These are phyloP conservation scores for Solanum chiquidenum DNA, from an alignment of 257 asterid genomes.

Conservation along the genomic window DNA sequence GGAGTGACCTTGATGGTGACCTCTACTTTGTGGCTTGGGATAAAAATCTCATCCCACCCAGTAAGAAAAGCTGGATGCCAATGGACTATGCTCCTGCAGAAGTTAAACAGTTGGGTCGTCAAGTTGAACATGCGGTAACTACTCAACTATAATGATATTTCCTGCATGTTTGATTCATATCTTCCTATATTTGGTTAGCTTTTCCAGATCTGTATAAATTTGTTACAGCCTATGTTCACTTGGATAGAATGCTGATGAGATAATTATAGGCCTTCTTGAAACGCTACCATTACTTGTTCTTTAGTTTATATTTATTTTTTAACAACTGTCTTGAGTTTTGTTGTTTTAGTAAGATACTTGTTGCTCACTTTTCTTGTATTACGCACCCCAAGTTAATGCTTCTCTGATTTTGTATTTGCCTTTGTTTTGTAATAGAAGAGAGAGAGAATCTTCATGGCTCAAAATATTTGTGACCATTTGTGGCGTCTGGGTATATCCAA, in stretches of 20 bases:
- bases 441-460: not conserved
- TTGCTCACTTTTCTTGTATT: not conserved
- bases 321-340: not conserved
- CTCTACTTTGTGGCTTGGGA: conserved; percentile 95
- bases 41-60: conserved; percentile 77
- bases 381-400: not conserved
- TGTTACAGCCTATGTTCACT: not conserved
- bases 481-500: not conserved
- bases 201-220: not conserved
- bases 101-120: conserved; percentile 32
- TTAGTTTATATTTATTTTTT: not conserved
- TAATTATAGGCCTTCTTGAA: not conserved
- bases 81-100: conserved; percentile 73
- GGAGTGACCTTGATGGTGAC: conserved; percentile 96
- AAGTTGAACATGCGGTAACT: conserved; percentile 39
- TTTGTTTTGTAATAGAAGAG: not conserved
- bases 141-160: not conserved
- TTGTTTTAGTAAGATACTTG: not conserved
- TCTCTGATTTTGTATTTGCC: not conserved
- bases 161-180: not conserved
- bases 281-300: not conserved
- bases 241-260: not conserved
- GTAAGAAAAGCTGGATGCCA: conserved; percentile 66
- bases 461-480: not conserved
- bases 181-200: not conserved